Percentiles rank a stretch among this genome's conserved stretches.
phyloP scores from a whole-genome alignment of 1,139 yeast species.

The Neolecta irregularis region DNA sequence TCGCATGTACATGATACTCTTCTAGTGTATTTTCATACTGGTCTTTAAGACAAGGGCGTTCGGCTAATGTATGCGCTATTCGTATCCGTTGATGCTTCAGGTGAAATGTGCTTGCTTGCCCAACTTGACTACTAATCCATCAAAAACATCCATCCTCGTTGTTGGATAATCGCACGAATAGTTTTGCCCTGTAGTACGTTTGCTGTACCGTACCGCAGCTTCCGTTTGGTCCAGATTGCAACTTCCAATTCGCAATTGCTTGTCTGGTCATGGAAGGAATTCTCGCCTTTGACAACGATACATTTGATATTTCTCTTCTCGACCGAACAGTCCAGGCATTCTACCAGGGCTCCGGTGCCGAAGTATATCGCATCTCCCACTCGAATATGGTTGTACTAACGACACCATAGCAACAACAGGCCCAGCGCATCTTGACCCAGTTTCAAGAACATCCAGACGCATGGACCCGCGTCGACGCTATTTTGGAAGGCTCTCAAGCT shows the following conservation, averaged over 20 bases:
- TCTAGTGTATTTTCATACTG: no score
- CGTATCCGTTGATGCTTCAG: no score
- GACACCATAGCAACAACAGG: constrained; percentile 42
- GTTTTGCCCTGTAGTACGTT: no score
- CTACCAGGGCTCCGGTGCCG: constrained; percentile 50
- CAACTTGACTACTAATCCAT: no score
- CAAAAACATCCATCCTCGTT: no score
- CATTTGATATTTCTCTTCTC: constrained; percentile 60
- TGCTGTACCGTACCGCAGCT: no score
- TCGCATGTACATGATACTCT: no score
- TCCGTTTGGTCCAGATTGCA: neutral
- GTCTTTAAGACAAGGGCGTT: no score
- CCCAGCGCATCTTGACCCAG: constrained; percentile 68
- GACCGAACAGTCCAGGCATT: constrained; percentile 83
- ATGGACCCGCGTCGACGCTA: constrained; percentile 88
- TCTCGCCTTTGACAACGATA: constrained; percentile 63
- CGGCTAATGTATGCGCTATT: no score
- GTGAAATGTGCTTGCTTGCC: no score
- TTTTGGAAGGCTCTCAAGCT: constrained; percentile 60
- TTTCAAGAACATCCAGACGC: constrained; percentile 92
- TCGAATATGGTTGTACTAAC: neutral
- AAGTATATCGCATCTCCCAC: constrained; percentile 17
- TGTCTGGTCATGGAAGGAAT: constrained; percentile 82
- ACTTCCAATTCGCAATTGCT: no score
- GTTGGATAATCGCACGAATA: no score